Conservation (phyloP, 345 rosid species). For the Combretum micranthum region DNA sequence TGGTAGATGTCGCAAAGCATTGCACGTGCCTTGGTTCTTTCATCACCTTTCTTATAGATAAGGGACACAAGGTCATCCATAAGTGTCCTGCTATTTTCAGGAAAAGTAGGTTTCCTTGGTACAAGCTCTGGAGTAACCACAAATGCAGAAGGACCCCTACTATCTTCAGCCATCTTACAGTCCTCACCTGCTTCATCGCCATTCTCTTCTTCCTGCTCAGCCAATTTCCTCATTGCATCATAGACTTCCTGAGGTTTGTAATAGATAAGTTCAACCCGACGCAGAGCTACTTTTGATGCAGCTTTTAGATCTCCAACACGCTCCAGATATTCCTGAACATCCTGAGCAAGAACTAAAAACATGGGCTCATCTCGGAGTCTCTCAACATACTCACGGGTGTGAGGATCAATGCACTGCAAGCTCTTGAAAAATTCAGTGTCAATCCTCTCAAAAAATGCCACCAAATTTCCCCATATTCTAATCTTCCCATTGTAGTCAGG, state of each 20-base stretch:
- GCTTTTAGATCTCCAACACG: constrained; percentile 57
- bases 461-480: constrained; percentile 86
- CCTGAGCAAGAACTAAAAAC: constrained; percentile 77
- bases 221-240: constrained; percentile 93
- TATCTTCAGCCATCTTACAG: constrained; percentile 40
- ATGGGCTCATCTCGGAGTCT: constrained; percentile 87
- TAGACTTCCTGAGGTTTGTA: constrained; percentile 94
- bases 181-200: constrained; percentile 34
- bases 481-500: constrained; percentile 54
- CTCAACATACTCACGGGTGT: constrained; percentile 83
- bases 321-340: constrained; percentile 78
- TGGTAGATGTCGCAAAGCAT: constrained; percentile 96
- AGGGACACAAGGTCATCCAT: constrained; percentile 85
- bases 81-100: constrained; percentile 77
- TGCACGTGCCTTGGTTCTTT: constrained; percentile 94
- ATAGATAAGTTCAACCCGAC: constrained; percentile 74
- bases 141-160: constrained; percentile 60
- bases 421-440: constrained; percentile 92
- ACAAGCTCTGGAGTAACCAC: constrained; percentile 69
- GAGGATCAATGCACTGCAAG: constrained; percentile 92
- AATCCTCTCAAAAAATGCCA: constrained; percentile 83
- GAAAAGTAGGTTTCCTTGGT: constrained; percentile 82
- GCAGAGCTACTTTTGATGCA: constrained; percentile 79
- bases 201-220: constrained; percentile 50
- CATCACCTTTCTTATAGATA: constrained; percentile 88